Base-by-base conservation (phyloP, 495 filamentous ascomycete species). In the Aspergillus leporis region DNA sequence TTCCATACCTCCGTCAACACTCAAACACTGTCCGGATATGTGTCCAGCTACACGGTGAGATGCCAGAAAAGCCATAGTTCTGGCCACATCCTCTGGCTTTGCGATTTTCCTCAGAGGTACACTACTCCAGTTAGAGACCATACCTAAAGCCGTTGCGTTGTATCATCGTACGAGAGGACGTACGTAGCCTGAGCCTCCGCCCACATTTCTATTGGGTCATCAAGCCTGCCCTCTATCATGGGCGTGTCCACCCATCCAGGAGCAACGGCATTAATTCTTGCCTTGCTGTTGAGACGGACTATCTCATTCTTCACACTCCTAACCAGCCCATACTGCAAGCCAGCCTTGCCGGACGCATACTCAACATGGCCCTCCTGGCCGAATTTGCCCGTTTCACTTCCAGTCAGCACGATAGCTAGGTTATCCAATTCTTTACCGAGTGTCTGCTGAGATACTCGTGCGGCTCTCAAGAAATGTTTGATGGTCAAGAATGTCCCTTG, bases 401-500 rank as follows among this genome's bases (percentile, higher is more conserved):
- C 82, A 0, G 78, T 82, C n/a, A 86, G 69, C 5, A 85, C 82
- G 51, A 85, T 80, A 4, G 81, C 74, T 0, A 83, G 71, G 50
- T 81, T 83, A 5, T 73, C 68, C 5, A 84, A 52, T 63, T 81
- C 74, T n/a, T 58, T 61, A 0, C 60, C 61, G 6, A 64, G 52
- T 18, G 65, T 58, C 19, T 65, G 59, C 61, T 83, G 80, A 19
- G 58, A 49, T 3, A 64, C 48, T 10, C 71, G 63, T 2, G 78
- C 77, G 4, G 67, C 52, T 21, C 69, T 71, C 9, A 86, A 71
- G 69, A 84, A 85, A 55, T 83, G 77, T 57, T 86, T 86, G 61
- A 85, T 81, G 23, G 80, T 80, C 0, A 86, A 71, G 61, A 83
- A 85, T 6, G 81, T 82, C 7, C 80, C 81, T 18, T 78, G 78